A percentile compares a stretch with the other conserved stretches of the same genome.
Evolutionary conservation across 192 early-diverging fungal genomes (phyloP).

Genomic region (Backusella morwellensis): DNA sequence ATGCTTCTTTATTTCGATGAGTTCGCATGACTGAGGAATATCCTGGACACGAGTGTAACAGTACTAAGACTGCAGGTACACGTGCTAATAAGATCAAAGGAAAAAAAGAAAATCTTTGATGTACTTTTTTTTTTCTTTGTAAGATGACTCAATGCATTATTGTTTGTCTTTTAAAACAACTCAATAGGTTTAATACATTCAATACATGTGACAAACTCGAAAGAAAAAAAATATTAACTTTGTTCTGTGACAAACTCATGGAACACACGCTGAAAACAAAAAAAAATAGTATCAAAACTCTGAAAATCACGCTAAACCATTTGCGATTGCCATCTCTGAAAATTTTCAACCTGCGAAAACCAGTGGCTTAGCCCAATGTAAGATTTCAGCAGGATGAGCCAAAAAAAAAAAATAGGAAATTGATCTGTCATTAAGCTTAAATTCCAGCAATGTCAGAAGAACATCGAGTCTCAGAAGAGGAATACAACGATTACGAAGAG

Average conservation of each 20-base stretch:
- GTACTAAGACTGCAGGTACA: neutral
- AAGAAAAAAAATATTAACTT: neutral
- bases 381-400: neutral
- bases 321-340: neutral
- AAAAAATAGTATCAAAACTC: neutral
- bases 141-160: neutral
- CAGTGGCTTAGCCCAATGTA: neutral
- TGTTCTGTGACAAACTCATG: constrained; percentile 2
- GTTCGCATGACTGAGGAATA: neutral
- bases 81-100: neutral
- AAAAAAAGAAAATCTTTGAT: neutral
- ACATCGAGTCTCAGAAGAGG: neutral
- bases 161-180: neutral
- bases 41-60: neutral
- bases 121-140: neutral
- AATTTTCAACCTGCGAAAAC: neutral
- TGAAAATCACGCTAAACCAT: neutral
- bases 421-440: no score
- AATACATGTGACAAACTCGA: neutral
- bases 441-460: neutral
- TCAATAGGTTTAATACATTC: neutral
- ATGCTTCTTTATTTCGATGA: neutral
- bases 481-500: constrained; percentile 47
- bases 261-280: neutral
- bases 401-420: neutral